phyloP scores from a whole-genome alignment of 768 basidiomycete species.

The Boletus fagicola region DNA sequence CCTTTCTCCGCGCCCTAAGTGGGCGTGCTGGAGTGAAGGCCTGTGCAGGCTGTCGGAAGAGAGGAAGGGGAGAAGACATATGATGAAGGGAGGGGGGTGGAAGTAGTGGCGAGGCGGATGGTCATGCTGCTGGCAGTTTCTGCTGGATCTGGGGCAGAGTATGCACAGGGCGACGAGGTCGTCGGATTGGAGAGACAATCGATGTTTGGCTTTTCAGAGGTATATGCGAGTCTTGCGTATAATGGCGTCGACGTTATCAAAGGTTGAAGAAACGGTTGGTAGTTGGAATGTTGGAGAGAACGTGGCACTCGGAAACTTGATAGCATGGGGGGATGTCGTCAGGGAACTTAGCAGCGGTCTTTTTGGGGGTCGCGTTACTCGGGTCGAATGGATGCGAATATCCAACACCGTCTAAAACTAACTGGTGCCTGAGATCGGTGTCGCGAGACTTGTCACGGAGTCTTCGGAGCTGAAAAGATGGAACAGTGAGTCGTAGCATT shows the following conservation, averaged over 20 bases:
- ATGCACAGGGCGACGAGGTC: background rate
- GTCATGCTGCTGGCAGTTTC: background rate
- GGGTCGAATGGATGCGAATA: background rate
- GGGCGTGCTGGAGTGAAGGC: conserved; percentile 17
- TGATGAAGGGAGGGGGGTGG: background rate
- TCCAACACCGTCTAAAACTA: background rate
- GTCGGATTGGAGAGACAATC: background rate
- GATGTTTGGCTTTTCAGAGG: conserved; percentile 1
- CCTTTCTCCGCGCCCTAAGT: conserved; percentile 16
- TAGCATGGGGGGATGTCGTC: too few species aligned
- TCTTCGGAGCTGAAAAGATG: background rate
- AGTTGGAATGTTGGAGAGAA: background rate
- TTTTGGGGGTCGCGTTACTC: background rate
- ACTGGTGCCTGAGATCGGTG: too few species aligned
- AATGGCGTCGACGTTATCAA: background rate
- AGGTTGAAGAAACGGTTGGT: background rate
- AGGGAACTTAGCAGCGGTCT: too few species aligned
- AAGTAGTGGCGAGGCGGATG: background rate
- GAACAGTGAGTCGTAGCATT: background rate
- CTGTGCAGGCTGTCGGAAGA: conserved; percentile 7
- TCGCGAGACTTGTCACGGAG: background rate
- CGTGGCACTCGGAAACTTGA: too few species aligned
- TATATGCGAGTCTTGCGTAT: background rate
- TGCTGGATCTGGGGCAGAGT: background rate
- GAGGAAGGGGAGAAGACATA: background rate